Evolutionary conservation across 1,284 basidiomycete genomes (phyloP).

Genomic region (Sanghuangporus baumii): DNA sequence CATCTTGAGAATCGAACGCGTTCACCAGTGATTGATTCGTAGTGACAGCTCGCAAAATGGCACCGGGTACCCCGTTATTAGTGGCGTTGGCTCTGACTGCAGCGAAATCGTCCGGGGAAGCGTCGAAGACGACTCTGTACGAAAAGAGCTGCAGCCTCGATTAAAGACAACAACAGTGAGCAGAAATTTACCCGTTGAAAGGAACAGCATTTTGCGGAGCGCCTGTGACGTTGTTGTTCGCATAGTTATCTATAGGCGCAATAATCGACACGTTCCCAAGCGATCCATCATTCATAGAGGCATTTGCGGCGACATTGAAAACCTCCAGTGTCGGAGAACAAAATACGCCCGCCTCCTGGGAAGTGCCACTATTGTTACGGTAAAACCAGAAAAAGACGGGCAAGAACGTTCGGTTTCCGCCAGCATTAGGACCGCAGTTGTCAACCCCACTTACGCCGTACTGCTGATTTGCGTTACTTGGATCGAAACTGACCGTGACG

Average conservation of each 20-base stretch:
- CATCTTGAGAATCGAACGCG: constrained; percentile 42
- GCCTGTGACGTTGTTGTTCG: constrained; percentile 46
- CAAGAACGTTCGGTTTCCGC: constrained; percentile 34
- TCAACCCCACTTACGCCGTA: constrained; percentile 40
- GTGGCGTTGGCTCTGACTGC: constrained; percentile 43
- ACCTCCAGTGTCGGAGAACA: constrained; percentile 45
- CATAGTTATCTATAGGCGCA: constrained; percentile 21
- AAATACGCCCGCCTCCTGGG: constrained; percentile 46
- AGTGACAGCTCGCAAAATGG: constrained; percentile 43
- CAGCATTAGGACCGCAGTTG: constrained; percentile 30
- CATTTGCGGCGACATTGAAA: constrained; percentile 38
- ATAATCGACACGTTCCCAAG: constrained; percentile 33
- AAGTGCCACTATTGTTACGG: constrained; percentile 24
- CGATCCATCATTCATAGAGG: constrained; percentile 37
- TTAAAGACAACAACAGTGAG: not conserved
- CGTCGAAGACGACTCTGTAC: constrained; percentile 41
- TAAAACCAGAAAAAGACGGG: constrained; percentile 64
- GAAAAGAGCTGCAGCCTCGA: not conserved
- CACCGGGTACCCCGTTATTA: constrained; percentile 43
- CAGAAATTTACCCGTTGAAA: constrained; percentile 47
- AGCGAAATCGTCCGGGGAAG: constrained; percentile 37
- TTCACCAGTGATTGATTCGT: constrained; percentile 34
- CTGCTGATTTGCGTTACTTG: constrained; percentile 35
- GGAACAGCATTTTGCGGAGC: constrained; percentile 36
- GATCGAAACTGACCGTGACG: constrained; percentile 32